phyloP scores from a whole-genome alignment of 306 rosid genomes.

The Quercus wislizeni region DNA sequence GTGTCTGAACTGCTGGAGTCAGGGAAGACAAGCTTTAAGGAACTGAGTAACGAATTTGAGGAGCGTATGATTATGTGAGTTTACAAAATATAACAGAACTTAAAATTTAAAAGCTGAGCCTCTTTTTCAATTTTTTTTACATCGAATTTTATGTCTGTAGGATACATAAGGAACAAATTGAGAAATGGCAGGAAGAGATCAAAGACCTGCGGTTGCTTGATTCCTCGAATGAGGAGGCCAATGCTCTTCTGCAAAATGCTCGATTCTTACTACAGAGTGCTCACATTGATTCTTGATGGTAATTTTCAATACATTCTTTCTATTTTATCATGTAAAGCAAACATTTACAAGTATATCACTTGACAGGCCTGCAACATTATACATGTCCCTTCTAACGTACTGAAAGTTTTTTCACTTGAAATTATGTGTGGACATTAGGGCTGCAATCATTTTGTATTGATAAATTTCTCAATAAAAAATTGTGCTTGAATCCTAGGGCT shows the following conservation, averaged over 20 bases:
- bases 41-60: conserved; percentile 63
- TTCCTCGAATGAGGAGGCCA: conserved; percentile 71
- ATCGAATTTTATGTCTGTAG: conserved; percentile 23
- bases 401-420: neutral
- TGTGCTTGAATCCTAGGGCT: neutral
- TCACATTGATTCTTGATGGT: conserved; percentile 48
- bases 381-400: neutral
- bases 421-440: neutral
- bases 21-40: conserved; percentile 66
- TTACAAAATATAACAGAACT: neutral
- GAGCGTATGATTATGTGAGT: conserved; percentile 72
- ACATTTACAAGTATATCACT: neutral
- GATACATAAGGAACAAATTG: conserved; percentile 71
- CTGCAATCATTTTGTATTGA: neutral
- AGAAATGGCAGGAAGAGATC: conserved; percentile 86
- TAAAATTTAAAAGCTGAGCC: neutral
- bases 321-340: neutral
- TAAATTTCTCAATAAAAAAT: neutral
- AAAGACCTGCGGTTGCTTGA: conserved; percentile 59
- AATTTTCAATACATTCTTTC: neutral
- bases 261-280: conserved; percentile 56
- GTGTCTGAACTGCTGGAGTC: conserved; percentile 79
- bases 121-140: neutral
- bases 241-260: conserved; percentile 64
- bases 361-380: neutral